Percentiles rank a stretch among this genome's conserved stretches.
These are phyloP conservation scores for Pseudovirgaria hyperparasitica DNA, from an alignment of 2,329 filamentous ascomycete genomes.

Conservation along the genomic window DNA sequence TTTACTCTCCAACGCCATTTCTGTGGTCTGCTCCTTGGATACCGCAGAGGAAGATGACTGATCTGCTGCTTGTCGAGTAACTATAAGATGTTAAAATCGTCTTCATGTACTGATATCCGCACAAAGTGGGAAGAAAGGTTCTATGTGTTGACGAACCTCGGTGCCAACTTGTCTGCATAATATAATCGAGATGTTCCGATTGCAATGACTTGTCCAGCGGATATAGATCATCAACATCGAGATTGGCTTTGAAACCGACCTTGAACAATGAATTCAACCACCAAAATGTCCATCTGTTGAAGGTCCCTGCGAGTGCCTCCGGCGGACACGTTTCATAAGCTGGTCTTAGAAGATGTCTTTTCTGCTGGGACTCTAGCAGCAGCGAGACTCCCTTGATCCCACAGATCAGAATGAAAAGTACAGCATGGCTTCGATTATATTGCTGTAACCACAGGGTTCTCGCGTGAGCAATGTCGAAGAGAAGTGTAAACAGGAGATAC, in stretches of 20 bases:
- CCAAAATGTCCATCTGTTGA: constrained; percentile 36
- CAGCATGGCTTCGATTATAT: constrained; percentile 25
- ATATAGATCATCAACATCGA: constrained; percentile 33
- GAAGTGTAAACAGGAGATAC: constrained; percentile 32
- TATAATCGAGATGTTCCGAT: constrained; percentile 27
- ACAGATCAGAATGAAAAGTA: constrained; percentile 28
- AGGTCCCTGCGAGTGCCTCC: constrained; percentile 40
- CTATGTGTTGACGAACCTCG: constrained; percentile 6
- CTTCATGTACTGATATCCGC: neutral
- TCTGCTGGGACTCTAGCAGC: constrained; percentile 33
- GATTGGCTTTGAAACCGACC: constrained; percentile 31
- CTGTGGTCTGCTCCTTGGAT: too few relatives aligned
- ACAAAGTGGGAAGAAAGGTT: too few relatives aligned
- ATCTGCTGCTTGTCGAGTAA: too few relatives aligned
- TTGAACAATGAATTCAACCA: constrained; percentile 42
- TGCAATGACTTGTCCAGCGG: constrained; percentile 31
- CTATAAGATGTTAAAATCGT: too few relatives aligned
- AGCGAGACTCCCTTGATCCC: constrained; percentile 31
- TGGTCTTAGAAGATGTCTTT: constrained; percentile 26
- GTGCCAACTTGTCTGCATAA: constrained; percentile 27
- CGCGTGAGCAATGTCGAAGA: constrained; percentile 33
- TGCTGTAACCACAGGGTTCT: constrained; percentile 27
- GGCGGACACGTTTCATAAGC: constrained; percentile 30
- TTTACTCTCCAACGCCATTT: constrained; percentile 1
- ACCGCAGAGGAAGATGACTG: too few relatives aligned